These are phyloP conservation scores for Eremothecium gossypii DNA, from an alignment of 1,139 yeast genomes.

Conservation along the genomic window DNA sequence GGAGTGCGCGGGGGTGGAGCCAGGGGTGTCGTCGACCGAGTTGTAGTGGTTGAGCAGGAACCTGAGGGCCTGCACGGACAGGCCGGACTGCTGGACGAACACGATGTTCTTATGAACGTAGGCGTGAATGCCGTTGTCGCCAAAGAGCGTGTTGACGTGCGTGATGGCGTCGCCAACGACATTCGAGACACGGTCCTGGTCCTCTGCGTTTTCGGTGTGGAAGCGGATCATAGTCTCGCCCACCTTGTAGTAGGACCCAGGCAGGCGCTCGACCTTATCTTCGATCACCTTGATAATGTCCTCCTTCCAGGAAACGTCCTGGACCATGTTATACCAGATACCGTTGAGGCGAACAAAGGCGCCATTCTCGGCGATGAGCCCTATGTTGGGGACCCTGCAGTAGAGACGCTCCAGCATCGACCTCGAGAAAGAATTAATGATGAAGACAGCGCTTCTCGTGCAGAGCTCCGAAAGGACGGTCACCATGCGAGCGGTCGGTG, in stretches of 20 bases:
- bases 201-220: slow-evolving; percentile 64
- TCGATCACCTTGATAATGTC: slow-evolving; percentile 62
- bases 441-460: slow-evolving; percentile 55
- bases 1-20: slow-evolving; percentile 8
- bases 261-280: slow-evolving; percentile 67
- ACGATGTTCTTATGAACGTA: slow-evolving; percentile 59
- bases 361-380: slow-evolving; percentile 86
- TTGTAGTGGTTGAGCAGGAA: slow-evolving; percentile 33
- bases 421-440: slow-evolving; percentile 57
- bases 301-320: slow-evolving; percentile 38
- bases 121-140: slow-evolving; percentile 64
- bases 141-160: slow-evolving; percentile 71
- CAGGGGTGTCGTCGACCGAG: slow-evolving; percentile 10
- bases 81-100: slow-evolving; percentile 52
- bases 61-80: slow-evolving; percentile 45
- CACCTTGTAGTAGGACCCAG: slow-evolving; percentile 63
- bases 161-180: slow-evolving; percentile 80
- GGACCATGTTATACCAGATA: slow-evolving; percentile 60
- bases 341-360: slow-evolving; percentile 47
- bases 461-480: slow-evolving; percentile 42
- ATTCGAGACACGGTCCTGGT: slow-evolving; percentile 53
- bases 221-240: slow-evolving; percentile 72
- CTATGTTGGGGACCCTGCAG: slow-evolving; percentile 58
- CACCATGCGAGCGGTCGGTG: slow-evolving; percentile 42
- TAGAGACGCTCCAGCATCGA: slow-evolving; percentile 59